These are phyloP conservation scores for Nicotiana noctiflora DNA, from an alignment of 257 asterid genomes.

Conservation along the genomic window DNA sequence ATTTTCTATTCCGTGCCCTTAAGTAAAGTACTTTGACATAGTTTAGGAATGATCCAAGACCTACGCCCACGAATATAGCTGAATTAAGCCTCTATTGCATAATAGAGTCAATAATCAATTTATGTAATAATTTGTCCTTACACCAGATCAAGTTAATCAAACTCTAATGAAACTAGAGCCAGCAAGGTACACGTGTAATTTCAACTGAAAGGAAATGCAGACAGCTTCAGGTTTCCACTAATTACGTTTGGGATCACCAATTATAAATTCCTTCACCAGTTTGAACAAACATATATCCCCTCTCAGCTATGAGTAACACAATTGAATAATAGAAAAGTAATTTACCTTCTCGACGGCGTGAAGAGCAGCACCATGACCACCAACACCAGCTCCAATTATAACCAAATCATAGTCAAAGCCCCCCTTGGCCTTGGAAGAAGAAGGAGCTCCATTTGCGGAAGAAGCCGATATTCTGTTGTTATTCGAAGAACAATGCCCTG, in stretches of 20 bases:
- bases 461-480: slow-evolving; percentile 35
- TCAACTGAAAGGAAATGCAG: background rate
- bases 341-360: slow-evolving; percentile 86
- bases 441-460: slow-evolving; percentile 43
- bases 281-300: background rate
- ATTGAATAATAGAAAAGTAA: background rate
- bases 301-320: background rate
- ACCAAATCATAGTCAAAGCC: slow-evolving; percentile 83
- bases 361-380: slow-evolving; percentile 98
- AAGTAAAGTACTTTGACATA: too few species aligned
- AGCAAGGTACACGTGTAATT: background rate
- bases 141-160: too few species aligned
- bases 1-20: too few species aligned
- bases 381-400: slow-evolving; percentile 96
- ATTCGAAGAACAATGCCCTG: slow-evolving; percentile 9
- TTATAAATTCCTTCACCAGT: background rate
- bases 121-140: too few species aligned
- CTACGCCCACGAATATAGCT: background rate
- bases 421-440: slow-evolving; percentile 3
- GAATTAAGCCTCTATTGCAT: background rate
- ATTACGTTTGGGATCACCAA: background rate
- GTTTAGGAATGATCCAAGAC: background rate
- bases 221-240: background rate
- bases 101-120: background rate
- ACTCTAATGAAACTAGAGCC: background rate